A percentile compares a stretch with the other conserved stretches of the same genome.
phyloP scores from a whole-genome alignment of 495 filamentous ascomycete species.

The Talaromyces wortmannii region DNA sequence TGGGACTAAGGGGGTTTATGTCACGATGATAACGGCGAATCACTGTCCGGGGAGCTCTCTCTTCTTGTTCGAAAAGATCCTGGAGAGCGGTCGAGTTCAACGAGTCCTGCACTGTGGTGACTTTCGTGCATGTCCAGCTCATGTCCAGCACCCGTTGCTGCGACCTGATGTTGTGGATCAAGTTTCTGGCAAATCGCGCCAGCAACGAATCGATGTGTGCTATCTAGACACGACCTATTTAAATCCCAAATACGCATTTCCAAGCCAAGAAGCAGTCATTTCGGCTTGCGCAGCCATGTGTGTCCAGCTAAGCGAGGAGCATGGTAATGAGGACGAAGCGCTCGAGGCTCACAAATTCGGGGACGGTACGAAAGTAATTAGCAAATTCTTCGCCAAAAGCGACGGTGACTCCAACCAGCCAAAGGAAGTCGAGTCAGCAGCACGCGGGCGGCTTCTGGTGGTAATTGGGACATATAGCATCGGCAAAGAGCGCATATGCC shows the following conservation, averaged over 20 bases:
- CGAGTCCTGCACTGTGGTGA: slow-evolving; percentile 93
- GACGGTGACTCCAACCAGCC: not conserved
- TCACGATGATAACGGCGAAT: slow-evolving; percentile 95
- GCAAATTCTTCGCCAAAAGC: slow-evolving; percentile 47
- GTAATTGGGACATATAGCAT: slow-evolving; percentile 97
- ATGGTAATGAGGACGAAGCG: slow-evolving; percentile 40
- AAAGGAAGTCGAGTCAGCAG: slow-evolving; percentile 7
- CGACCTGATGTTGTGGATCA: slow-evolving; percentile 64
- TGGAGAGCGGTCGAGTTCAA: slow-evolving; percentile 57
- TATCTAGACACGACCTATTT: slow-evolving; percentile 98
- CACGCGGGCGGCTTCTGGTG: slow-evolving; percentile 68
- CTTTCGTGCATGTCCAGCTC: slow-evolving; percentile 84
- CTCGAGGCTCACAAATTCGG: slow-evolving; percentile 45
- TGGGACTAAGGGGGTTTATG: slow-evolving; percentile 68
- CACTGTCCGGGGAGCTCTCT: slow-evolving; percentile 94
- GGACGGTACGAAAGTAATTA: slow-evolving; percentile 49
- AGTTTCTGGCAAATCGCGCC: slow-evolving; percentile 58
- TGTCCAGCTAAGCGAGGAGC: slow-evolving; percentile 54
- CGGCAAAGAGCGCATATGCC: slow-evolving; percentile 93
- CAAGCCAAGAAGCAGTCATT: slow-evolving; percentile 79
- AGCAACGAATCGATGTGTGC: slow-evolving; percentile 87
- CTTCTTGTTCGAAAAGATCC: slow-evolving; percentile 80
- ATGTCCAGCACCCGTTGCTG: slow-evolving; percentile 76
- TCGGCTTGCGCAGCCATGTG: slow-evolving; percentile 86
- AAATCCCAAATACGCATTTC: slow-evolving; percentile 92